Evolutionary conservation across 345 rosid species (phyloP), one percentile per base, ranked within the genome.

Genomic region (Sonneratia alba): DNA sequence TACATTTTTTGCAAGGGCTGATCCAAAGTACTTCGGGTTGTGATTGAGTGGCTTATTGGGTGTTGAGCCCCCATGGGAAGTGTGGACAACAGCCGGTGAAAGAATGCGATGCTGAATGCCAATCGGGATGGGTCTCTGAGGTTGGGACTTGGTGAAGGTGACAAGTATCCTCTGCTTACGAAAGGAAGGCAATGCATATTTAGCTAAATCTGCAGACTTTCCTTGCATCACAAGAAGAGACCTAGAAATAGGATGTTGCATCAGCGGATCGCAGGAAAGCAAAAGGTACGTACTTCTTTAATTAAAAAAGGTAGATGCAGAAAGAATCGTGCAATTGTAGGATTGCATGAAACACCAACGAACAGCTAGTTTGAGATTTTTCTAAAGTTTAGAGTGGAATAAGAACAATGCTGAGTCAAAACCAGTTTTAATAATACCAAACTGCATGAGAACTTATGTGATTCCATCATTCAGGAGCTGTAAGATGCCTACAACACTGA

Each of bases 221-320:
- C 97, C 97, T 85, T 95, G 89, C 81, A 90, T 84, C 79, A 81
- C 69, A 72, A 92, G 82, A 43, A 90, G 84, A 45, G 91, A 87
- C 75, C 97, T 95, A 87, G 79, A 74, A 19, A 62, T 12, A 62
- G 45, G 66, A 11, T 15, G 27, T 62, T 62, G 7, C 19, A 27
- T 62, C 36, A 62, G 19, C 38, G 27, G 66, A 62, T 62, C 22
- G 34, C 1, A 57, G 11, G 19, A 62, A 36, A 59, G 64, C 12
- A 1, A 10, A 57, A 51, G 56, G 12, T 51, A 3, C 56, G 12
- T 4, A 27, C 32, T 27, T 27, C 32, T 0, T 27, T 27, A 27
- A 27, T 27, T 27, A 27, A 27, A 27, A 8, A 8, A 40, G 9
- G 43, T 4, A 40, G 43, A 40, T 8, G 43, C 43, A 40, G 43